Evolutionary conservation across 768 basidiomycete genomes (phyloP), one percentile per base, ranked within the genome.

Genomic region (Hericium coralloides): DNA sequence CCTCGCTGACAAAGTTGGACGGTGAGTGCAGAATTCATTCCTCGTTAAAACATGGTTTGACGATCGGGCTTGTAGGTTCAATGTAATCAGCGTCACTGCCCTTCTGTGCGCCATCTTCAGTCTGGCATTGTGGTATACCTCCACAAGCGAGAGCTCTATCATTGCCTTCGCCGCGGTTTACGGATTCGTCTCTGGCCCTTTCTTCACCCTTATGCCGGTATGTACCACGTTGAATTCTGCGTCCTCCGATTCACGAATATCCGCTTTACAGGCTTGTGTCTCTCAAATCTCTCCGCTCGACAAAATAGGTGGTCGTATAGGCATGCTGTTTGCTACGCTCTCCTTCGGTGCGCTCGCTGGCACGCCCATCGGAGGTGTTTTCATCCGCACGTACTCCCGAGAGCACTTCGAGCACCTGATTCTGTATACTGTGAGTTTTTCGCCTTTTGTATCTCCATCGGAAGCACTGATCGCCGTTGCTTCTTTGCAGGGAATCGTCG

Each of bases 291-390:
- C 65, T 8, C 69, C 70, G 1, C 55, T 64, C 7, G 66, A 69
- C 25, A 58, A 60, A 10, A 68, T 65, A 55, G 70, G 70, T 2
- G 70, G 67, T 1, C 56, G 70, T 31, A 55, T 71, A 22, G 70
- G 70, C 26, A 15, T 25, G 20, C 37, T 18, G 14, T 36, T 18
- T 49, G 38, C 20, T 25, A 37, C 53, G 22, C 25, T 49, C 14
- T 45, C 26, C 2, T 53, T 20, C 26, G 31, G 37, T 10, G 18
- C 60, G 26, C 64, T 71, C 15, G 67, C 65, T 2, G 70, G 70
- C n/a, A 67, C 70, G 3, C 69, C 69, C 3, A 71, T 68, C 1
- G 70, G 66, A 1, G 70, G 70, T 22, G 68, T 67, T 9, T 66
- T 71, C 55, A 61, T 70, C 43, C 64, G 60, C 38, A 58, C 47